A percentile compares a stretch with the other conserved stretches of the same genome.
phyloP scores from a whole-genome alignment of 2,329 filamentous ascomycete species.

The Mycosphaerella sp. region DNA sequence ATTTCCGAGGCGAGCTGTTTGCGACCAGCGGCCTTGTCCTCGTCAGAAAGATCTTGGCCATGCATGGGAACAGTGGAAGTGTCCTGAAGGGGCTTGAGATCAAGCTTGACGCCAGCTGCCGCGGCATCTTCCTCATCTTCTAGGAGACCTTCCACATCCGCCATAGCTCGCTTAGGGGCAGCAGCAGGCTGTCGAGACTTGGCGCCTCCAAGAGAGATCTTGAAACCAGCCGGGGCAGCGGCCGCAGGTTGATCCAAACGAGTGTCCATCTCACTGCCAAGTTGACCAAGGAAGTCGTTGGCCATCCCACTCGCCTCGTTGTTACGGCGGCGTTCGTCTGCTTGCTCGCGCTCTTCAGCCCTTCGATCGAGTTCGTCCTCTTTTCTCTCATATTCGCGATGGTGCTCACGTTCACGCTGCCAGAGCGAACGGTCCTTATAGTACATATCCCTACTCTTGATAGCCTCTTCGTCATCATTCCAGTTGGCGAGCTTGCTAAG shows the following conservation, averaged over 20 bases:
- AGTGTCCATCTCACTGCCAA: conserved; percentile 77
- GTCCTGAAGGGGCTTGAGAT: conserved; percentile 41
- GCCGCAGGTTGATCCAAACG: conserved; percentile 33
- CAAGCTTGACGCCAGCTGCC: conserved; percentile 28
- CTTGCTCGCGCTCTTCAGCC: conserved; percentile 68
- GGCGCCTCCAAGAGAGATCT: conserved; percentile 79
- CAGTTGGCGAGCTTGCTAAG: conserved; percentile 70
- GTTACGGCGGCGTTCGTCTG: conserved; percentile 58
- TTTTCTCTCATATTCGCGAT: conserved; percentile 66
- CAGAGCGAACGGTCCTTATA: conserved; percentile 81
- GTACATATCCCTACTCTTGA: conserved; percentile 78
- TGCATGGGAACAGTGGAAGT: conserved; percentile 60
- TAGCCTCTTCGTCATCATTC: conserved; percentile 81
- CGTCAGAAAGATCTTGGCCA: conserved; percentile 72
- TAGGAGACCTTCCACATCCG: conserved; percentile 87
- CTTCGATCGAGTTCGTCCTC: conserved; percentile 77
- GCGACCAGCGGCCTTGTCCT: conserved; percentile 78
- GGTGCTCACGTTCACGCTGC: conserved; percentile 71
- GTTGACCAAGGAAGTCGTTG: conserved; percentile 81
- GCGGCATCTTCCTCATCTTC: conserved; percentile 90
- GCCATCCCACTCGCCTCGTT: conserved; percentile 56
- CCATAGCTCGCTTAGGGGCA: conserved; percentile 50
- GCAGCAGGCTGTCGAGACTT: conserved; percentile 53
- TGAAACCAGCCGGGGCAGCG: conserved; percentile 66
- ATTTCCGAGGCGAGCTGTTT: conserved; percentile 83